A percentile compares a stretch with the other conserved stretches of the same genome.
phyloP scores from a whole-genome alignment of 169 alveolate species.

The Plasmodium fragile region DNA sequence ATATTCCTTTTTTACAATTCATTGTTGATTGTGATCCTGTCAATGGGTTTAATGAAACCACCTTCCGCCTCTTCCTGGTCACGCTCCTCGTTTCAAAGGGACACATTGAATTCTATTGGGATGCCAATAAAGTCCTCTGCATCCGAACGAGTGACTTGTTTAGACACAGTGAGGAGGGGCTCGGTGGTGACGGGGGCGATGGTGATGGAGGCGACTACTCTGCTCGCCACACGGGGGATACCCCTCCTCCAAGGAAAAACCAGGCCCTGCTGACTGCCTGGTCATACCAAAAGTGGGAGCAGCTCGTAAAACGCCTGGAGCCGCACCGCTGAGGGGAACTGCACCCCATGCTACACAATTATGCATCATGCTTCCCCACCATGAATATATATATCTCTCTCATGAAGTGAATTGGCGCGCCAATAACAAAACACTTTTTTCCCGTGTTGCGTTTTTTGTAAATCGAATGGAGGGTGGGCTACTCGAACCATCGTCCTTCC shows the following conservation, averaged over 20 bases:
- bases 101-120: constrained; percentile 70
- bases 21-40: constrained; percentile 81
- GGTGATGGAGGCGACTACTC: neutral
- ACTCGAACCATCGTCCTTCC: neutral
- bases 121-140: constrained; percentile 21
- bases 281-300: constrained; percentile 59
- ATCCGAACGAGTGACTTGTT: constrained; percentile 9
- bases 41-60: constrained; percentile 84
- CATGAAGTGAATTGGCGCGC: neutral
- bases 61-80: constrained; percentile 79
- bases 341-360: neutral
- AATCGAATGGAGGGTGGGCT: neutral
- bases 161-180: neutral
- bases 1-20: constrained; percentile 79
- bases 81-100: constrained; percentile 83
- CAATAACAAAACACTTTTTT: neutral
- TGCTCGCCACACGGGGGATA: neutral
- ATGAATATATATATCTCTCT: neutral
- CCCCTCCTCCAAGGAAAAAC: constrained; percentile 11
- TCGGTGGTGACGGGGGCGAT: neutral
- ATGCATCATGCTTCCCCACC: neutral
- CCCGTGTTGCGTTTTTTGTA: neutral
- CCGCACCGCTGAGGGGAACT: neutral
- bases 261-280: constrained; percentile 69
- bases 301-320: constrained; percentile 7